Percentiles rank a stretch among this genome's conserved stretches.
Conservation (phyloP, 1,284 basidiomycete species). For the Taiwanofungus camphoratus region DNA sequence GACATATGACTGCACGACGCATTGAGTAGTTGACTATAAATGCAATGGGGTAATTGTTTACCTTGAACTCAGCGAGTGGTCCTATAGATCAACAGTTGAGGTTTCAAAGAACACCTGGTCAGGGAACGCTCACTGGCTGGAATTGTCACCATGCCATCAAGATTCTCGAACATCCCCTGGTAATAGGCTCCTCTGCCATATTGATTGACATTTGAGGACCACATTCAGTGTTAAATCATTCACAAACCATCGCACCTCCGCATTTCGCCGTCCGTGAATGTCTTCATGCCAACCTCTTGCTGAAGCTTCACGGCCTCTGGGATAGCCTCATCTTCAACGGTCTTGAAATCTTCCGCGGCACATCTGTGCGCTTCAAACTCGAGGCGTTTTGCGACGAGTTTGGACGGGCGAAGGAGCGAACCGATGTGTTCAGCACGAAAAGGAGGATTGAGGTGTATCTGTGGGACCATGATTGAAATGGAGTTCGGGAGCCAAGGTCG, state of each 20-base stretch:
- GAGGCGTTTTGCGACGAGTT: conserved; percentile 35
- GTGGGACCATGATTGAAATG: conserved; percentile 2
- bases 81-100: conserved; percentile 31
- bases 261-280: conserved; percentile 47
- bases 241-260: conserved; percentile 17
- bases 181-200: conserved; percentile 42
- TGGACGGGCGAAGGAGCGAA: conserved; percentile 39
- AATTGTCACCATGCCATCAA: conserved; percentile 55
- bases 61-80: conserved; percentile 30
- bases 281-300: conserved; percentile 33
- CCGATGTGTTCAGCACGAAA: conserved; percentile 38
- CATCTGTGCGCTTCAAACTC: conserved; percentile 30
- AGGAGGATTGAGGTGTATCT: conserved; percentile 22
- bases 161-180: conserved; percentile 52
- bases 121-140: conserved; percentile 41
- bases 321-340: conserved; percentile 29
- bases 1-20: conserved; percentile 35
- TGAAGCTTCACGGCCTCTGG: conserved; percentile 35
- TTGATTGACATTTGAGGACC: background rate
- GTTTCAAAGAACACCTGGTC: conserved; percentile 9
- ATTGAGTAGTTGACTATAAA: background rate
- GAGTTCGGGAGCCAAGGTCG: too few relatives aligned
- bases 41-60: conserved; percentile 16
- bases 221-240: background rate
- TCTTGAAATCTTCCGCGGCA: conserved; percentile 32